phyloP scores from a whole-genome alignment of 2,329 filamentous ascomycete genomes.

The Domatiomyces globalis region DNA sequence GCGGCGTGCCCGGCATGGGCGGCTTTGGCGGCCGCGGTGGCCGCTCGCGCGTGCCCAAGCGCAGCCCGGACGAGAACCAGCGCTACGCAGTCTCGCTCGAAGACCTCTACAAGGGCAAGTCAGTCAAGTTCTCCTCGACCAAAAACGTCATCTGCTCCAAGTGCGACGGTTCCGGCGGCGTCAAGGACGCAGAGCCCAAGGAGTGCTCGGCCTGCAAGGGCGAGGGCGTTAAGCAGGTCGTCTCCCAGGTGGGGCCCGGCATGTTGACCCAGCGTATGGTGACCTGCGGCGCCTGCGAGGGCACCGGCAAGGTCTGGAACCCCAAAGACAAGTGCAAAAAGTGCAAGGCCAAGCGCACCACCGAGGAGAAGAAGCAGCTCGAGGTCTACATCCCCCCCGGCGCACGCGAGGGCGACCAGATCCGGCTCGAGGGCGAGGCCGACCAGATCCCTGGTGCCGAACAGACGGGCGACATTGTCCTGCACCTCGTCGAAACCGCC shows the following conservation, averaged over 20 bases:
- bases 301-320: conserved; percentile 74
- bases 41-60: conserved; percentile 42
- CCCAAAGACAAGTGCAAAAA: conserved; percentile 98
- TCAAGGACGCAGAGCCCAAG: conserved; percentile 75
- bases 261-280: conserved; percentile 69
- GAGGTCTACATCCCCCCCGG: conserved; percentile 66
- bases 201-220: conserved; percentile 77
- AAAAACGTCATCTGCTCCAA: conserved; percentile 80
- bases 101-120: conserved; percentile 97
- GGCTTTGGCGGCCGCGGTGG: conserved; percentile 34
- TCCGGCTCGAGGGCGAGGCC: conserved; percentile 82
- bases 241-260: conserved; percentile 74
- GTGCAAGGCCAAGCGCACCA: conserved; percentile 85
- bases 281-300: conserved; percentile 68
- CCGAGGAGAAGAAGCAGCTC: conserved; percentile 79
- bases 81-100: conserved; percentile 83
- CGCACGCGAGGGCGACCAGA: conserved; percentile 61
- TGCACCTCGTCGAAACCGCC: conserved; percentile 66
- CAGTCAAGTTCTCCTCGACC: conserved; percentile 87
- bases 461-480: conserved; percentile 83
- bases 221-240: conserved; percentile 56
- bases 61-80: conserved; percentile 73
- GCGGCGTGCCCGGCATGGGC: conserved; percentile 37
- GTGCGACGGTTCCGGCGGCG: conserved; percentile 82
- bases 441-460: conserved; percentile 73